Percentiles rank a stretch among this genome's conserved stretches.
These are phyloP conservation scores for Euphorbia lathyris DNA, from an alignment of 345 rosid species.

Conservation along the genomic window DNA sequence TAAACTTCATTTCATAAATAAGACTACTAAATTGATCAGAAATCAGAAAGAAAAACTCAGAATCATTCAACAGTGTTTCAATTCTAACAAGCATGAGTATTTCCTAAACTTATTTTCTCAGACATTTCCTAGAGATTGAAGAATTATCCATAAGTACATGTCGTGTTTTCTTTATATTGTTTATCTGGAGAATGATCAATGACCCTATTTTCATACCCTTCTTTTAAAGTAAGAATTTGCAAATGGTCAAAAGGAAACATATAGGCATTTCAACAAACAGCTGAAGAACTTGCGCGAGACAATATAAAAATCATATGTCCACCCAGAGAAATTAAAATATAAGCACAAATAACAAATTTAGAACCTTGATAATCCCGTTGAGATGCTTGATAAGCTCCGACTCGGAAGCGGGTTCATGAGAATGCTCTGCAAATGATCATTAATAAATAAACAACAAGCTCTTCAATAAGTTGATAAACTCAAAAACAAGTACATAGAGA, in stretches of 20 bases:
- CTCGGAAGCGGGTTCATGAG: constrained; percentile 51
- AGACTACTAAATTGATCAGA: neutral
- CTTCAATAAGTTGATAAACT: neutral
- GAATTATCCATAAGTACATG: no score
- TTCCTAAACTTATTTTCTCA: neutral
- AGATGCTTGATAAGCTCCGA: constrained; percentile 90
- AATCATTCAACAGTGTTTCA: no score
- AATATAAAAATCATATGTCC: neutral
- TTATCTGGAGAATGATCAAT: no score
- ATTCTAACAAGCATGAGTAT: neutral
- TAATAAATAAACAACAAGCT: neutral
- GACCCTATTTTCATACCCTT: no score
- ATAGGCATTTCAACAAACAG: constrained; percentile 17
- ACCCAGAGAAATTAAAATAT: neutral
- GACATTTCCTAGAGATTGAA: neutral
- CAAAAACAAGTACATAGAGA: neutral
- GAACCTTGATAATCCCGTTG: constrained; percentile 83
- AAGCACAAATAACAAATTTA: no score
- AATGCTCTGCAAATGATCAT: constrained; percentile 47
- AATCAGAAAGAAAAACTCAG: neutral
- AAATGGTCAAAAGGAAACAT: neutral
- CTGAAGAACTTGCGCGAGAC: neutral
- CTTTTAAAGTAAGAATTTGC: neutral
- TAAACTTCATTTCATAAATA: neutral
- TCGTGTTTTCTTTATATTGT: no score